phyloP scores from a whole-genome alignment of 139 green algal genomes.

The Pseudopediastrum boryanum region DNA sequence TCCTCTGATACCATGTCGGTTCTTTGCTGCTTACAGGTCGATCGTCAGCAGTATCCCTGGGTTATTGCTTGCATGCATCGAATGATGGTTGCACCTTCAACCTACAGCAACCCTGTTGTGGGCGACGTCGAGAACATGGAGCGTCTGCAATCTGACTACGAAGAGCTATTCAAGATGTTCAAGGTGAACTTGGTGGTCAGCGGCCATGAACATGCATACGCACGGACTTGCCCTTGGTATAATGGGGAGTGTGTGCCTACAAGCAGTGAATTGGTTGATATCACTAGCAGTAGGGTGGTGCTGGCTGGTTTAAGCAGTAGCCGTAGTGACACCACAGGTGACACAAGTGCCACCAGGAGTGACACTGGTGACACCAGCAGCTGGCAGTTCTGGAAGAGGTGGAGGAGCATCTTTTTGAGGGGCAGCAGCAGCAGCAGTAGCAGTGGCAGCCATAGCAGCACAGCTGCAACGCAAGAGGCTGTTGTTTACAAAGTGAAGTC shows the following conservation, averaged over 20 bases:
- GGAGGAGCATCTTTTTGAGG: background rate
- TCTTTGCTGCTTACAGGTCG: background rate
- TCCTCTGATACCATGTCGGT: too few relatives aligned
- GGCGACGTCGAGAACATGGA: slow-evolving; percentile 22
- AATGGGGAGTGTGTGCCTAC: slow-evolving; percentile 1
- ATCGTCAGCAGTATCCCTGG: background rate
- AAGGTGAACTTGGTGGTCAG: slow-evolving; percentile 2
- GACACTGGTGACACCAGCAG: background rate
- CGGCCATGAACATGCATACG: slow-evolving; percentile 19
- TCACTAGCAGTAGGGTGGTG: too few relatives aligned
- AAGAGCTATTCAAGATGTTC: slow-evolving; percentile 16
- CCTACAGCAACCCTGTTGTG: background rate
- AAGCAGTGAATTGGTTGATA: too few relatives aligned
- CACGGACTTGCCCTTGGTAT: slow-evolving; percentile 1
- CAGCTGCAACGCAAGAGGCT: background rate
- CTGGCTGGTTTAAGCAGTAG: too few relatives aligned
- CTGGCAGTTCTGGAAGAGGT: background rate
- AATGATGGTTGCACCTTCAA: slow-evolving; percentile 12
- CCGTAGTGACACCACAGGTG: too few relatives aligned
- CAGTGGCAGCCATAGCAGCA: background rate
- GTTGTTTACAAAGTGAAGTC: background rate
- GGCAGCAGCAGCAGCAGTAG: slow-evolving; percentile 9
- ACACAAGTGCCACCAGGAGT: too few relatives aligned
- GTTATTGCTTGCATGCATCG: slow-evolving; percentile 1
- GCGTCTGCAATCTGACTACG: slow-evolving; percentile 1